A percentile compares a stretch with the other conserved stretches of the same genome.
These are phyloP conservation scores for Clausena lansium DNA, from an alignment of 345 rosid species.

Conservation along the genomic window DNA sequence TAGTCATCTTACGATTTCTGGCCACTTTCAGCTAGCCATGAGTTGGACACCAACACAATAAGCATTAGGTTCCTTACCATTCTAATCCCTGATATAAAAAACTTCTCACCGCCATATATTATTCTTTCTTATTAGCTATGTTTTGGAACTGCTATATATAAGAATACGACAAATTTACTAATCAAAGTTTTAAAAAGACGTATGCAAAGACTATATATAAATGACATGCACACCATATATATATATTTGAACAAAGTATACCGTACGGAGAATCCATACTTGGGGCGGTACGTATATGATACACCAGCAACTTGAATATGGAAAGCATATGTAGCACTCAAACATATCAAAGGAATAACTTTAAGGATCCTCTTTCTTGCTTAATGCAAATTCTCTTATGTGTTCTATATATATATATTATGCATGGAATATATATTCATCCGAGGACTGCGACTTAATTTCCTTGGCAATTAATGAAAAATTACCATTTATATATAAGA, in stretches of 20 bases:
- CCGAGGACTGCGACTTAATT: not conserved
- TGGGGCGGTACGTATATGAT: not conserved
- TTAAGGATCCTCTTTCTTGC: not conserved
- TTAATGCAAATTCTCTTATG: not conserved
- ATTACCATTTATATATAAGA: not conserved
- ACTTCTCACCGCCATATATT: not conserved
- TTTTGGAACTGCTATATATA: not conserved
- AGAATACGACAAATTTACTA: not conserved
- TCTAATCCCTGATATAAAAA: not conserved
- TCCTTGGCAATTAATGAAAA: not conserved
- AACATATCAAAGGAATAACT: not conserved
- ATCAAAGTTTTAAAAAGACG: not conserved
- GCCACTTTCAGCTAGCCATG: not conserved
- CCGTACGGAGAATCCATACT: not conserved
- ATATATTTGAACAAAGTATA: not conserved
- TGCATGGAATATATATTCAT: no score
- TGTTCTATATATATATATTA: no score
- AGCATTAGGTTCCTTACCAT: slow-evolving; percentile 17
- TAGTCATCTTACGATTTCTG: no score
- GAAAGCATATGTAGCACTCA: not conserved
- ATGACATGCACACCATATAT: not conserved
- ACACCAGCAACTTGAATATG: not conserved
- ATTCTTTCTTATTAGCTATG: not conserved
- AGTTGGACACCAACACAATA: slow-evolving; percentile 20
- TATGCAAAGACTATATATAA: no score